phyloP scores from a whole-genome alignment of 805 yeast genomes.

The Clavispora fructus region DNA sequence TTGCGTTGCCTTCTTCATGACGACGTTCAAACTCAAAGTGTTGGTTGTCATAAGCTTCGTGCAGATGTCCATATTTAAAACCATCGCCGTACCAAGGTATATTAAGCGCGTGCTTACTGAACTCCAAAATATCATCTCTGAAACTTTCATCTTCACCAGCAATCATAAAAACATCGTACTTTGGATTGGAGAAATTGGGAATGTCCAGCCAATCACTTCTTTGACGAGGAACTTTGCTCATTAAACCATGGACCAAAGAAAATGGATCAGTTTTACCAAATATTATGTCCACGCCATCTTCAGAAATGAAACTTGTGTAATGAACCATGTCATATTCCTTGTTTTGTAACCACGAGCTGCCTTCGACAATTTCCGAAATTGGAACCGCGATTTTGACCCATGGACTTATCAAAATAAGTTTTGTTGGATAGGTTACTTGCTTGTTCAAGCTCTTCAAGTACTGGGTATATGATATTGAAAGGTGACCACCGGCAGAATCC shows the following conservation, averaged over 20 bases:
- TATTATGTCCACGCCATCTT: constrained; percentile 6
- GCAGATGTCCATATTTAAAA: constrained; percentile 23
- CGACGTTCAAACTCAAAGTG: constrained; percentile 19
- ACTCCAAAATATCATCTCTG: constrained; percentile 34
- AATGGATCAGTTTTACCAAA: constrained; percentile 11
- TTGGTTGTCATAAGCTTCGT: constrained; percentile 12
- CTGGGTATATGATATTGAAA: constrained; percentile 28
- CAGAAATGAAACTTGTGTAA: not conserved
- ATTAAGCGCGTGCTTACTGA: constrained; percentile 28
- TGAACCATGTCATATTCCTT: constrained; percentile 12
- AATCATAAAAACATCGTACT: constrained; percentile 25
- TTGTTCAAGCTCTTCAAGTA: constrained; percentile 14
- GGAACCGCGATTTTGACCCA: constrained; percentile 32
- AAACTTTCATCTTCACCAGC: constrained; percentile 39
- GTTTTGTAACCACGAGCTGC: constrained; percentile 31
- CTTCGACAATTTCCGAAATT: constrained; percentile 18
- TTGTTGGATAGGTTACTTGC: constrained; percentile 20
- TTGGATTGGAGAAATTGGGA: constrained; percentile 23
- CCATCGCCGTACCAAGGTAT: constrained; percentile 19
- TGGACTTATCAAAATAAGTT: constrained; percentile 28
- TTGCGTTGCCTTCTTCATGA: constrained; percentile 16
- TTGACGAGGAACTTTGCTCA: constrained; percentile 17
- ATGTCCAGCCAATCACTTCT: constrained; percentile 29
- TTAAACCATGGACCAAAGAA: constrained; percentile 21
- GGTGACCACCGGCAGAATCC: constrained; percentile 41